These are phyloP conservation scores for Monilinia laxa DNA, from an alignment of 2,329 filamentous ascomycete genomes.

Conservation along the genomic window DNA sequence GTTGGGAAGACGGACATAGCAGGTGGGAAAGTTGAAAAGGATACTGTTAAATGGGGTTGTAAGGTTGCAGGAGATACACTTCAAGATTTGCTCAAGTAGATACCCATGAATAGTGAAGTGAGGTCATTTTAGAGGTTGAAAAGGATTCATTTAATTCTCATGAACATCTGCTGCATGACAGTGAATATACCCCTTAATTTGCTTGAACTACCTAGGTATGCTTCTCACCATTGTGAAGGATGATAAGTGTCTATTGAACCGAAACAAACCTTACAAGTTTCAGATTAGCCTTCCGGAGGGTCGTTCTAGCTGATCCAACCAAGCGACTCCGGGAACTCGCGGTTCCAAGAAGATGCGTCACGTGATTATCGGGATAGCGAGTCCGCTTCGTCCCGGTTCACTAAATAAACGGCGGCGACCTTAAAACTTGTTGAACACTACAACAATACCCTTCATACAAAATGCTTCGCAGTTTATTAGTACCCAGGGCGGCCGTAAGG, in stretches of 20 bases:
- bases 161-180: not conserved
- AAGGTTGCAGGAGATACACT: constrained; percentile 44
- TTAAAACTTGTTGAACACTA: constrained; percentile 26
- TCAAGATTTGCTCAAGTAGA: constrained; percentile 28
- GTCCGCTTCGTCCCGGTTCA: constrained; percentile 15
- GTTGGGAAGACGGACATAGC: constrained; percentile 64
- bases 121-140: not conserved
- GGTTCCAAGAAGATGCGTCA: constrained; percentile 2
- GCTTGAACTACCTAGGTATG: not conserved
- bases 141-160: not conserved
- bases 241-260: not conserved
- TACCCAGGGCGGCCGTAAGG: constrained; percentile 57
- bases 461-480: constrained; percentile 62
- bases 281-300: not conserved
- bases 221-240: not conserved
- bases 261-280: constrained; percentile 2
- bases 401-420: constrained; percentile 18
- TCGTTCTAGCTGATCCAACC: not conserved
- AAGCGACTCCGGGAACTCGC: constrained; percentile 19
- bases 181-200: not conserved
- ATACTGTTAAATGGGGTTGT: constrained; percentile 50
- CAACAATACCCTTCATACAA: constrained; percentile 39
- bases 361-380: constrained; percentile 13
- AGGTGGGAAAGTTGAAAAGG: constrained; percentile 49
- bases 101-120: constrained; percentile 5